Evolutionary conservation across 2,329 filamentous ascomycete genomes (phyloP).

Genomic region (Gremmenia infestans): DNA sequence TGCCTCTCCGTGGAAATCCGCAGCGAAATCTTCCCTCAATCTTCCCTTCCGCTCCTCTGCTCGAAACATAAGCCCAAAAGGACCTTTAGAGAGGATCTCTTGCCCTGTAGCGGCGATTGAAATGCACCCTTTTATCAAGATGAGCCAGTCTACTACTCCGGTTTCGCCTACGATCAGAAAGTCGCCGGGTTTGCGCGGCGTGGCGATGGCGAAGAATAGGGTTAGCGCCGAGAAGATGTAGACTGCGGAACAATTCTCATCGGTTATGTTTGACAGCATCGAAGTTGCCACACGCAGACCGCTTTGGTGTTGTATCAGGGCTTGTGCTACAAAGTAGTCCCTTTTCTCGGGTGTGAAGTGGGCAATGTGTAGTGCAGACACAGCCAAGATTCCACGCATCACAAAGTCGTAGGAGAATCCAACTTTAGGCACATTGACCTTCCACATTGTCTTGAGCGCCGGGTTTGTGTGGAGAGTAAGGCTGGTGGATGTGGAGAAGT

Average conservation of each 20-base stretch:
- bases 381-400: slow-evolving; percentile 43
- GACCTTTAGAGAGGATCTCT: slow-evolving; percentile 13
- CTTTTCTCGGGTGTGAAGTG: slow-evolving; percentile 34
- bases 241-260: slow-evolving; percentile 33
- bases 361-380: slow-evolving; percentile 46
- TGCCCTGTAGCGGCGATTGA: slow-evolving; percentile 30
- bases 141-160: slow-evolving; percentile 35
- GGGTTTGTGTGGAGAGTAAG: slow-evolving; percentile 41
- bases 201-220: slow-evolving; percentile 34
- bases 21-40: slow-evolving; percentile 9
- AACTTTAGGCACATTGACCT: slow-evolving; percentile 40
- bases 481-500: slow-evolving; percentile 45
- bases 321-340: slow-evolving; percentile 37
- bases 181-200: slow-evolving; percentile 32
- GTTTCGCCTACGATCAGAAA: slow-evolving; percentile 34
- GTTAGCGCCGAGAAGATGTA: slow-evolving; percentile 38
- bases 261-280: slow-evolving; percentile 31
- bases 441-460: slow-evolving; percentile 41
- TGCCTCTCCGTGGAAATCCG: slow-evolving; percentile 2
- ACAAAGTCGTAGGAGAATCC: slow-evolving; percentile 44
- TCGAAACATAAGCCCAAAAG: slow-evolving; percentile 29
- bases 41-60: slow-evolving; percentile 19
- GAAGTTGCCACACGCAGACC: slow-evolving; percentile 30
- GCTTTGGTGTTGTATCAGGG: slow-evolving; percentile 33
- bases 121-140: slow-evolving; percentile 34